Conservation (phyloP, 2,329 filamentous ascomycete species). For the Lasiodiplodia hormozganensis region DNA sequence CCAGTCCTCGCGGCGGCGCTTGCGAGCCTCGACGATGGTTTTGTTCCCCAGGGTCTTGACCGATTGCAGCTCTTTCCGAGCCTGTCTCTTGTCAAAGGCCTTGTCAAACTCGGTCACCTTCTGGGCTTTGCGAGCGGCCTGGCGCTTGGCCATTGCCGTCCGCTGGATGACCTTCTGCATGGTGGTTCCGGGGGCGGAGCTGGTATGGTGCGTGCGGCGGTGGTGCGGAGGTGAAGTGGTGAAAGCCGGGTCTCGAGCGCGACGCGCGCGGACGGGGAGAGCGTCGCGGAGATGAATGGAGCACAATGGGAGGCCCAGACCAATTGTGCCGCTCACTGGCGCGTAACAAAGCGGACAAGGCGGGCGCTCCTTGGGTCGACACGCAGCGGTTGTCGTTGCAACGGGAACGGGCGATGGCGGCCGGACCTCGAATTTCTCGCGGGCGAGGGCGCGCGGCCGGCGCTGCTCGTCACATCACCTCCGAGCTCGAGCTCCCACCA, state of each 20-base stretch:
- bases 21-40: slow-evolving; percentile 58
- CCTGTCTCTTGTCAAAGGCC: slow-evolving; percentile 36
- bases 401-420: background rate
- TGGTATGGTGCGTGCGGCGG: slow-evolving; percentile 4
- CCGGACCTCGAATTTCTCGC: slow-evolving; percentile 25
- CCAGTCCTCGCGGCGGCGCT: slow-evolving; percentile 76
- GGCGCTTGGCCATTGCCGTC: slow-evolving; percentile 70
- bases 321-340: background rate
- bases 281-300: background rate
- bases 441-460: background rate
- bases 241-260: background rate
- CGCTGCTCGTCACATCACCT: slow-evolving; percentile 18
- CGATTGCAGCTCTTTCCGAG: slow-evolving; percentile 33
- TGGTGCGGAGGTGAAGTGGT: slow-evolving; percentile 19
- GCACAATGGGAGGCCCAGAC: background rate
- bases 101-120: slow-evolving; percentile 34
- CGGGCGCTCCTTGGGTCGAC: background rate
- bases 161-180: slow-evolving; percentile 73
- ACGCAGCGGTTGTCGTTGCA: slow-evolving; percentile 8
- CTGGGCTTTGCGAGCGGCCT: slow-evolving; percentile 56
- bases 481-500: slow-evolving; percentile 24
- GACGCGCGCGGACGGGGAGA: background rate
- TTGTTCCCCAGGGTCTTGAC: slow-evolving; percentile 33
- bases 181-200: slow-evolving; percentile 21
- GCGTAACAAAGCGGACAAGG: background rate